These are phyloP conservation scores for Baorangia bicolor DNA, from an alignment of 768 basidiomycete species.

Conservation along the genomic window DNA sequence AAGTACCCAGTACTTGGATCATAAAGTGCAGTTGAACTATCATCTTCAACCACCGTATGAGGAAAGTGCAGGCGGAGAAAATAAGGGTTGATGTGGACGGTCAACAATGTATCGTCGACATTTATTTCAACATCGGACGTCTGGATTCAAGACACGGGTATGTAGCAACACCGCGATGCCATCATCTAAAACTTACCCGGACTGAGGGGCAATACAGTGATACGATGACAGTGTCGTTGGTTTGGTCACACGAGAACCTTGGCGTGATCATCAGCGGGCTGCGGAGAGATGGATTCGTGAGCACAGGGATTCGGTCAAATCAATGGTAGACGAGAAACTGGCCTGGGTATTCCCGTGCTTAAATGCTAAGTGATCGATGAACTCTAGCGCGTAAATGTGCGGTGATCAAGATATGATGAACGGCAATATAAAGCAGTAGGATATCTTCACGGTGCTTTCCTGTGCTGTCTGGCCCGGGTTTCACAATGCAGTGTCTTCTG, in stretches of 20 bases:
- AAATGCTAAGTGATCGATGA: neutral
- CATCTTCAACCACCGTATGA: slow-evolving; percentile 62
- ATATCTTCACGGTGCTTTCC: neutral
- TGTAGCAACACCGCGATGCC: slow-evolving; percentile 6
- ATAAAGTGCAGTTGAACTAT: slow-evolving; percentile 65
- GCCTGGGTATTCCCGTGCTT: neutral
- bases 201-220: slow-evolving; percentile 71
- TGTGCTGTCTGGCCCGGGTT: neutral
- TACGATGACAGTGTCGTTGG: slow-evolving; percentile 50
- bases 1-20: slow-evolving; percentile 79
- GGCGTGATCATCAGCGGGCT: slow-evolving; percentile 68
- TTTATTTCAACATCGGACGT: slow-evolving; percentile 80
- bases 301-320: neutral
- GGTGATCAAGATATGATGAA: neutral
- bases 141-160: slow-evolving; percentile 39
- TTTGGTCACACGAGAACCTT: slow-evolving; percentile 68
- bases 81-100: slow-evolving; percentile 80
- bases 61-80: slow-evolving; percentile 80
- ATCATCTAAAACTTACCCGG: slow-evolving; percentile 45
- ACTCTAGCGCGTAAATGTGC: neutral
- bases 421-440: neutral
- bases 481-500: neutral
- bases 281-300: neutral
- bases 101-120: slow-evolving; percentile 67
- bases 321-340: neutral